These are phyloP conservation scores for Puccinia horiana DNA, from an alignment of 1,284 basidiomycete species.

Conservation along the genomic window DNA sequence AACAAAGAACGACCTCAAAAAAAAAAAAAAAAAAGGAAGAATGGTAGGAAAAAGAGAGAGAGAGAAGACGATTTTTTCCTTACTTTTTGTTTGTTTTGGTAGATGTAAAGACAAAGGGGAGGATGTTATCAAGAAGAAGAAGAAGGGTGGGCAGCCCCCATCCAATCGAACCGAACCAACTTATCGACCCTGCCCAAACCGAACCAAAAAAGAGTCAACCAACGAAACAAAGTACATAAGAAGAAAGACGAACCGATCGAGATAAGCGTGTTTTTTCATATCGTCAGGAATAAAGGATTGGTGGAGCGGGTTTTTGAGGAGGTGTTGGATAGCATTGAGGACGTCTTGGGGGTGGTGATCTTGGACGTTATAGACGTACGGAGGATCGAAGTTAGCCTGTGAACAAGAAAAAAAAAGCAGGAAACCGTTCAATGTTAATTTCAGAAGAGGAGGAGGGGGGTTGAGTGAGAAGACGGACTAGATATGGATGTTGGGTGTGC, in stretches of 20 bases:
- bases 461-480: conserved; percentile 10
- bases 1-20: too few relatives aligned
- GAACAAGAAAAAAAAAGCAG: not conserved
- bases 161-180: not conserved
- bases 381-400: conserved; percentile 40
- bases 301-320: conserved; percentile 25
- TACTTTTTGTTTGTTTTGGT: too few relatives aligned
- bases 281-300: conserved; percentile 38
- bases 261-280: conserved; percentile 28
- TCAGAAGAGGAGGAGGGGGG: not conserved
- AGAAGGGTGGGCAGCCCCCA: not conserved
- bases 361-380: conserved; percentile 47
- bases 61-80: too few relatives aligned
- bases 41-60: too few relatives aligned
- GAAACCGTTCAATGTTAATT: too few relatives aligned
- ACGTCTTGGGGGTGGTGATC: conserved; percentile 36
- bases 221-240: not conserved
- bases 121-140: not conserved
- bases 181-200: not conserved
- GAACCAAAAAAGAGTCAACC: not conserved
- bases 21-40: too few relatives aligned
- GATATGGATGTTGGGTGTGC: conserved; percentile 45
- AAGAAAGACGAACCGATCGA: conserved; percentile 32
- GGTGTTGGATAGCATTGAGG: not conserved
- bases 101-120: not conserved